phyloP scores from a whole-genome alignment of 2,329 filamentous ascomycete genomes.

The Cercospora sp. region DNA sequence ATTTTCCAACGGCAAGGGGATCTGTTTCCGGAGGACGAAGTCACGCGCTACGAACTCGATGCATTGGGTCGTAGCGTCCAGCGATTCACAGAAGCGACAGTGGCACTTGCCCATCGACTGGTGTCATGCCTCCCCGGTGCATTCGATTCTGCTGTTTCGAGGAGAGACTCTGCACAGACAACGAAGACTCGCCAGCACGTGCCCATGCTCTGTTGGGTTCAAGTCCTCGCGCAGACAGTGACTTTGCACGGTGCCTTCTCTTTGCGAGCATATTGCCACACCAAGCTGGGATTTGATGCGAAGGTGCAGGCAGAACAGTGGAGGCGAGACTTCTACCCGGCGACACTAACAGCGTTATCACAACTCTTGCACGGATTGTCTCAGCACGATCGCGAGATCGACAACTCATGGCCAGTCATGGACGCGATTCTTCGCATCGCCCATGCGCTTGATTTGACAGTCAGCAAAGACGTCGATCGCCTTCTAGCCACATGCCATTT shows the following conservation, averaged over 20 bases:
- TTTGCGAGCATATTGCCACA: constrained; percentile 7
- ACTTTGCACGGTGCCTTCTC: constrained; percentile 4
- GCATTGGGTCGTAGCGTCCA: background rate
- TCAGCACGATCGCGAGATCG: constrained; percentile 21
- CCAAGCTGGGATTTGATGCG: constrained; percentile 10
- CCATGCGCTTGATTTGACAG: constrained; percentile 9
- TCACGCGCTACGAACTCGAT: constrained; percentile 11
- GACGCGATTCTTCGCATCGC: constrained; percentile 26
- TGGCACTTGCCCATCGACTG: constrained; percentile 26
- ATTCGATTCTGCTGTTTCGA: constrained; percentile 23
- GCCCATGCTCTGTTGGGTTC: constrained; percentile 24
- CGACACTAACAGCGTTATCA: background rate
- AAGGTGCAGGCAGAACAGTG: background rate
- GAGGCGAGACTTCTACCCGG: background rate
- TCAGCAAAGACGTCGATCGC: constrained; percentile 18
- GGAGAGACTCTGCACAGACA: constrained; percentile 32
- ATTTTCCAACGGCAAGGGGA: constrained; percentile 30
- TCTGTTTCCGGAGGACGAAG: constrained; percentile 9
- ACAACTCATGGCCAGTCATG: constrained; percentile 31
- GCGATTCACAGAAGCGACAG: constrained; percentile 20
- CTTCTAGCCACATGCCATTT: constrained; percentile 30
- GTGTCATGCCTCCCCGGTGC: constrained; percentile 25
- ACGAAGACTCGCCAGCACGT: constrained; percentile 22
- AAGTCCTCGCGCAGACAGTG: constrained; percentile 23
- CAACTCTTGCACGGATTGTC: constrained; percentile 22